A percentile compares a stretch with the other conserved stretches of the same genome.
These are phyloP conservation scores for Pseudophaeomoniella oleicola DNA, from an alignment of 2,329 filamentous ascomycete genomes.

Conservation along the genomic window DNA sequence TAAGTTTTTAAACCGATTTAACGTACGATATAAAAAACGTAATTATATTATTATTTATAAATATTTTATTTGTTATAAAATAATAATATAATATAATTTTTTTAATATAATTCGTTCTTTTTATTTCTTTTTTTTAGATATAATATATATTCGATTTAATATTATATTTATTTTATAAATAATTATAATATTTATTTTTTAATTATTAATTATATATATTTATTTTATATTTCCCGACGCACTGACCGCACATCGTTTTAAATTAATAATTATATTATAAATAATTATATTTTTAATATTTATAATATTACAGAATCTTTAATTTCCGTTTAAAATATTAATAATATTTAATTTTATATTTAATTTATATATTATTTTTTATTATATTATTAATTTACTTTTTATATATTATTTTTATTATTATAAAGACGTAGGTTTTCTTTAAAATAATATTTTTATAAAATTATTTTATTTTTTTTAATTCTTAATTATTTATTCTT, in stretches of 20 bases:
- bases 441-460: conserved; percentile 2
- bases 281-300: conserved; percentile 2
- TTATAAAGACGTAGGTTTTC: no score
- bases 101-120: background rate
- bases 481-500: conserved; percentile 2
- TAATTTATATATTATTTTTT: conserved; percentile 2
- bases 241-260: conserved; percentile 1
- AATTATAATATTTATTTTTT: background rate
- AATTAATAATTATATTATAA: conserved; percentile 2
- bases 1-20: no score
- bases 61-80: background rate
- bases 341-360: conserved; percentile 1
- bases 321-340: conserved; percentile 1
- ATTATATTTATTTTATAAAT: background rate
- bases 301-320: background rate
- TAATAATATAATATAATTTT: conserved; percentile 2
- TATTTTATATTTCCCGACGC: background rate
- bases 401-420: no score
- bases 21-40: no score
- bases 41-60: no score
- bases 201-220: background rate
- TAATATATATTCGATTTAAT: conserved; percentile 1
- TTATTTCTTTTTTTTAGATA: background rate
- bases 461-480: conserved; percentile 2
- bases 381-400: conserved; percentile 3